phyloP scores from a whole-genome alignment of 441 rosid genomes.

The Omphalea diandra region DNA sequence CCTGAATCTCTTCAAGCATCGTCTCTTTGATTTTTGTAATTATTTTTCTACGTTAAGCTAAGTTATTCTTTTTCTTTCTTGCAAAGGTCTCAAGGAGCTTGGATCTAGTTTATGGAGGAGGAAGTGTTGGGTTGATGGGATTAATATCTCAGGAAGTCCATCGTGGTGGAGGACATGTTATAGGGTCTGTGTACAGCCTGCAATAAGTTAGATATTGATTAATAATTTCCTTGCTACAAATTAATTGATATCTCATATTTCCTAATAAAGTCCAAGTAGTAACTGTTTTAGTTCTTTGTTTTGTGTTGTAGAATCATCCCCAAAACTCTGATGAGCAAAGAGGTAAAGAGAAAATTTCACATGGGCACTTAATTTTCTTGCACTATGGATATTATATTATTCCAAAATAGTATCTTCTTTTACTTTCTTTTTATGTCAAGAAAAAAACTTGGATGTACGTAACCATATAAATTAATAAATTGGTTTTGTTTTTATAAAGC shows the following conservation, averaged over 20 bases:
- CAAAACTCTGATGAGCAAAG: slow-evolving; percentile 81
- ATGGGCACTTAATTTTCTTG: too few relatives aligned
- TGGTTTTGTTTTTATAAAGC: slow-evolving; percentile 18
- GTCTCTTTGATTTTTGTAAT: background rate
- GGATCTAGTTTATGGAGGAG: slow-evolving; percentile 93
- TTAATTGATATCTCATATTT: background rate
- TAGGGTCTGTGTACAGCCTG: too few relatives aligned
- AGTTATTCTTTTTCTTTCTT: background rate
- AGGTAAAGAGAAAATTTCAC: slow-evolving; percentile 61
- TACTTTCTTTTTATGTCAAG: too few relatives aligned
- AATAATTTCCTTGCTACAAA: too few relatives aligned
- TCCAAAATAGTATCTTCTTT: background rate
- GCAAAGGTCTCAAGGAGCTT: slow-evolving; percentile 55
- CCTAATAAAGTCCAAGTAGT: too few relatives aligned
- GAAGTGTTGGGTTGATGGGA: slow-evolving; percentile 93
- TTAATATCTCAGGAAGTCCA: slow-evolving; percentile 80
- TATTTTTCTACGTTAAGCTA: background rate
- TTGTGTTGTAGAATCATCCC: slow-evolving; percentile 68
- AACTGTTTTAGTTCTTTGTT: too few relatives aligned
- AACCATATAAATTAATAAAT: background rate
- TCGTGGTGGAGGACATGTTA: slow-evolving; percentile 75
- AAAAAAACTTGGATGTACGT: too few relatives aligned
- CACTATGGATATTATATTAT: background rate
- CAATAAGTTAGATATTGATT: too few relatives aligned
- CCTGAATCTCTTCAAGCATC: too few relatives aligned